Conservation (phyloP, 23 red algal genomes). For the Gracilariopsis chorda region DNA sequence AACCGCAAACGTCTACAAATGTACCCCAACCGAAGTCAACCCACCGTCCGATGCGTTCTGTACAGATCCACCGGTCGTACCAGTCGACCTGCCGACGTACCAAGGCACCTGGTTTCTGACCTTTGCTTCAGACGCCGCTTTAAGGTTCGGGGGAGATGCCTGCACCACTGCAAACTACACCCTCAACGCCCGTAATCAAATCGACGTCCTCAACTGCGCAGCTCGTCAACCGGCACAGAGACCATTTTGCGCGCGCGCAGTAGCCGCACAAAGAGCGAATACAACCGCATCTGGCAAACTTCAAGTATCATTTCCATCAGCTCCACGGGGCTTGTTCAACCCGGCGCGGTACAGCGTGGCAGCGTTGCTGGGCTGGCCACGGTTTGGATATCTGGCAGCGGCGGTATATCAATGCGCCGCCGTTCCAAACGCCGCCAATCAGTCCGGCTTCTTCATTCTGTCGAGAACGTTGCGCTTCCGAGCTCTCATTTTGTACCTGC, state of each 20-base stretch:
- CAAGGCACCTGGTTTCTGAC: constrained; percentile 53
- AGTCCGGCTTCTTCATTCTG: constrained; percentile 38
- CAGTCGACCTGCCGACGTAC: constrained; percentile 31
- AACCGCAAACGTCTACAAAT: background rate
- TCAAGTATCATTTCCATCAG: constrained; percentile 6
- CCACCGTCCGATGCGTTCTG: constrained; percentile 37
- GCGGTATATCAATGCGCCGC: constrained; percentile 25
- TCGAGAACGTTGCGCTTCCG: background rate
- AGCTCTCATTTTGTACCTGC: background rate
- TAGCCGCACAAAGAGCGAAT: constrained; percentile 1
- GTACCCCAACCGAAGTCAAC: background rate
- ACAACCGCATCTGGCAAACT: constrained; percentile 37
- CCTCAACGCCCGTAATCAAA: background rate
- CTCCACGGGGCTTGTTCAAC: background rate
- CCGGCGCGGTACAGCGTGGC: constrained; percentile 40
- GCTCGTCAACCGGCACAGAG: background rate
- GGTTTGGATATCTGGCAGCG: constrained; percentile 19
- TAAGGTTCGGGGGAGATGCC: background rate
- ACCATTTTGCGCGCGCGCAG: constrained; percentile 33
- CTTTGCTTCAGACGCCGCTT: constrained; percentile 17
- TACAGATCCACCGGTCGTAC: constrained; percentile 8
- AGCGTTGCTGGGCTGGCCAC: constrained; percentile 16
- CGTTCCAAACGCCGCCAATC: background rate
- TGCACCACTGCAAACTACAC: constrained; percentile 58
- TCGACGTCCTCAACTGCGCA: constrained; percentile 45